Evolutionary conservation across 2,329 filamentous ascomycete genomes (phyloP), one percentile per base, ranked within the genome.

Genomic region (Botrytis cinerea): DNA sequence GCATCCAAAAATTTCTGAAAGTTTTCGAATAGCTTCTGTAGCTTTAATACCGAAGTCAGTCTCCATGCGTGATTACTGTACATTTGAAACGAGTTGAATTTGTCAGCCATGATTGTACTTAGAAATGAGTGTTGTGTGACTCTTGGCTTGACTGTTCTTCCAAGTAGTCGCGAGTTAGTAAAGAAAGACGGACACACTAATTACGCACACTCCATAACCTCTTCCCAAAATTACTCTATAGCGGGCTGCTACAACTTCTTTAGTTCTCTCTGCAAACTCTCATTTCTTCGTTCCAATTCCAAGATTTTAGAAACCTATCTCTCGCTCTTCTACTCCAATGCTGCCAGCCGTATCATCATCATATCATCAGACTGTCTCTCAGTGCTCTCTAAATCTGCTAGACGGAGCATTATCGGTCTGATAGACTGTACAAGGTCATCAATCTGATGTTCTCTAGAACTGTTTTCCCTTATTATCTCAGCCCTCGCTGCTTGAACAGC

Each of bases 81-180:
- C 25, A 25, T n/a, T 1, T 51, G 4, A 14, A 51, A 51, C 10
- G 10, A 51, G 5, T 6, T 51, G 12, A 51, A n/a, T 4, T 6
- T 51, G 4, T 2, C 48, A 51, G 48, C 2, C 4, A 51, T 51
- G 22, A n/a, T 51, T 16, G n/a, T 51, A 25, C 1, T n/a, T 48
- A 1, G 16, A 2, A 57, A 57, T 9, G 1, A 16, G 1, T 7
- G 14, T 1, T 8, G 3, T 28, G 18, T 3, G 0, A 18, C 18
- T 54, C 51, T 28, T 28, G 51, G 51, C n/a, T 1, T 18, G 14
- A 2, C n/a, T 8, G 6, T 28, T 18, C 14, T 54, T 57, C n/a
- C 6, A 57, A 57, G 2, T 10, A 28, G 14, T 18, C 51, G 3
- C n/a, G 6, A 8, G 14, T 28, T 28, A 18, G 3, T 2, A 3